phyloP scores from a whole-genome alignment of 129 eudicot species.

The Calendula officinalis region DNA sequence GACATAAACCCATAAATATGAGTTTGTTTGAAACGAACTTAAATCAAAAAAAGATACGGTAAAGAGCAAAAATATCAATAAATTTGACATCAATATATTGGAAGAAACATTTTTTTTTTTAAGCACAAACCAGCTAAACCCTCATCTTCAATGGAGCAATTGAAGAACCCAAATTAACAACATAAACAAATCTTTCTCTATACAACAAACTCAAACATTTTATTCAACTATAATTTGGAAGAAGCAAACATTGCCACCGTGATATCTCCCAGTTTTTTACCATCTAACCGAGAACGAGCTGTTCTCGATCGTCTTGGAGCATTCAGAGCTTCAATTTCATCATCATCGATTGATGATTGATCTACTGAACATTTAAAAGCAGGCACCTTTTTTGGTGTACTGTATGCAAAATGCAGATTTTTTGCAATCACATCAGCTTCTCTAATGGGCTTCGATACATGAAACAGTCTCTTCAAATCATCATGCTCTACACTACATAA shows the following conservation, averaged over 20 bases:
- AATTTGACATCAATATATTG: too few species aligned
- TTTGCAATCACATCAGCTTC: slow-evolving; percentile 88
- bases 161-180: slow-evolving; percentile 40
- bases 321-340: slow-evolving; percentile 63
- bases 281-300: slow-evolving; percentile 46
- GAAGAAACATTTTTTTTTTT: too few species aligned
- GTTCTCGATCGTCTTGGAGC: slow-evolving; percentile 67
- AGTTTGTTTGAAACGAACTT: too few species aligned
- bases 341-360: slow-evolving; percentile 28
- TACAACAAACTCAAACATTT: slow-evolving; percentile 12
- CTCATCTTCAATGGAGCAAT: slow-evolving; percentile 39
- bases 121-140: slow-evolving; percentile 26
- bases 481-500: slow-evolving; percentile 91
- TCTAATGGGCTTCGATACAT: slow-evolving; percentile 60
- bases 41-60: too few species aligned
- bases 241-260: slow-evolving; percentile 71
- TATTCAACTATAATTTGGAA: slow-evolving; percentile 1
- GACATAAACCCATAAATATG: too few species aligned
- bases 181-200: slow-evolving; percentile 8
- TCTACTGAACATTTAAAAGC: slow-evolving; percentile 41
- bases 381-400: slow-evolving; percentile 65
- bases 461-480: slow-evolving; percentile 70
- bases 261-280: slow-evolving; percentile 51
- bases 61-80: too few species aligned
- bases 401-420: slow-evolving; percentile 65